A percentile compares a stretch with the other conserved stretches of the same genome.
These are phyloP conservation scores for Trypanosoma platydactyli DNA, from an alignment of 208 protist genomes.

Conservation along the genomic window DNA sequence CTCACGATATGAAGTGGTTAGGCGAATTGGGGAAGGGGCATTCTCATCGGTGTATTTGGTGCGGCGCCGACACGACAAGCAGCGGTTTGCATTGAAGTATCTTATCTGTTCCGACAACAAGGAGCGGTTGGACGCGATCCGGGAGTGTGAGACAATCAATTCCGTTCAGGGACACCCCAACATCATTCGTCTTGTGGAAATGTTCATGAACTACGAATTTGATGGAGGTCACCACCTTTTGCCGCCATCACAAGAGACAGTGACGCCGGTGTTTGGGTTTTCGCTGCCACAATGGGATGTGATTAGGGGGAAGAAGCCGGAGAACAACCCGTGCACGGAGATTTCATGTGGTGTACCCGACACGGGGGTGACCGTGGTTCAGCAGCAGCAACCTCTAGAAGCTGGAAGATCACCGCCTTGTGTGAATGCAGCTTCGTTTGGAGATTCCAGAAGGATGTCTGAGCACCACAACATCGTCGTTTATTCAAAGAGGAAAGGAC, in stretches of 20 bases:
- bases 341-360: too few species aligned
- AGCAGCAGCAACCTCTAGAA: too few species aligned
- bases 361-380: too few species aligned
- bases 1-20: conserved; percentile 42
- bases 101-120: conserved; percentile 53
- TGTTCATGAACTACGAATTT: conserved; percentile 77
- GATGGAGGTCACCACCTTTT: background rate
- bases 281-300: background rate
- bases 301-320: background rate
- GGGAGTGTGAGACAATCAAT: conserved; percentile 60
- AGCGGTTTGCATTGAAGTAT: conserved; percentile 50
- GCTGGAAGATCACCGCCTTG: too few species aligned
- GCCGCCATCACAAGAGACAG: background rate
- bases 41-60: conserved; percentile 53
- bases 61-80: conserved; percentile 18
- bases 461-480: too few species aligned
- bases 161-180: conserved; percentile 61
- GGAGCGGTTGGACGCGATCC: conserved; percentile 46
- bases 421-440: too few species aligned
- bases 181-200: conserved; percentile 61
- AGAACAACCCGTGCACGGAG: background rate
- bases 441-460: too few species aligned
- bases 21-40: conserved; percentile 45
- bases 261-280: too few species aligned
- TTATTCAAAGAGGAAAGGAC: too few species aligned